These are phyloP conservation scores for Chlorella sorokiniana DNA, from an alignment of 139 green algal genomes.

Conservation along the genomic window DNA sequence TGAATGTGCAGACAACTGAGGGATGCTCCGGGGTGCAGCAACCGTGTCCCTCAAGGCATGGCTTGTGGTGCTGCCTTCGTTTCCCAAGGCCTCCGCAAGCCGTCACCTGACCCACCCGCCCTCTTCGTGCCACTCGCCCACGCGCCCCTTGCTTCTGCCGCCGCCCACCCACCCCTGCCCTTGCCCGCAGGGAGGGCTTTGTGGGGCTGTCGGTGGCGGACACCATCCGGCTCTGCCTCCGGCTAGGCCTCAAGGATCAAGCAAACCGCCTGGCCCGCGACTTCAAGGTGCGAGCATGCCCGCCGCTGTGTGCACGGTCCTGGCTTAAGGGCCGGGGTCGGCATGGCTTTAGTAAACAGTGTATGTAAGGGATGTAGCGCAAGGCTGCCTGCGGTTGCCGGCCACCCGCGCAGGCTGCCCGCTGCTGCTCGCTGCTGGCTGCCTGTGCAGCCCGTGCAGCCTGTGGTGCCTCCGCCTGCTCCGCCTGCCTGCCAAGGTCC, in stretches of 20 bases:
- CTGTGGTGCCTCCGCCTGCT: too few relatives aligned
- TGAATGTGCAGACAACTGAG: neutral
- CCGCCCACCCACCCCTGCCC: neutral
- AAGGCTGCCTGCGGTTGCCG: too few relatives aligned
- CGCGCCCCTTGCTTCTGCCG: neutral
- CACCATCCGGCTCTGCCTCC: constrained; percentile 40
- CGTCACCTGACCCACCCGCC: neutral
- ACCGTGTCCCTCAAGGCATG: neutral
- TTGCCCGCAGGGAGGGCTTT: constrained; percentile 39
- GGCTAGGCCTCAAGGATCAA: constrained; percentile 38
- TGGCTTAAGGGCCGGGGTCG: neutral
- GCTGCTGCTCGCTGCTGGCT: too few relatives aligned
- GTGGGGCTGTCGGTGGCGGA: constrained; percentile 33
- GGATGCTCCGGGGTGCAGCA: neutral
- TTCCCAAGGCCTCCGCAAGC: neutral
- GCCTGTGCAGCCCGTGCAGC: too few relatives aligned
- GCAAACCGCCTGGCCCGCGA: constrained; percentile 32
- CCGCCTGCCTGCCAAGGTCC: too few relatives aligned
- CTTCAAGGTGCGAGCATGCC: constrained; percentile 25
- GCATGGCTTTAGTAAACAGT: neutral
- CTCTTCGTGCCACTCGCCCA: neutral
- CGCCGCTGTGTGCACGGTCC: neutral
- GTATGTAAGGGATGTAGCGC: neutral
- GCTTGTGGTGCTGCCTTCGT: too few relatives aligned
- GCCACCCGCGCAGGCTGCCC: too few relatives aligned